Base-by-base conservation (phyloP, 2,329 filamentous ascomycete species). In the Scedosporium dehoogii region DNA sequence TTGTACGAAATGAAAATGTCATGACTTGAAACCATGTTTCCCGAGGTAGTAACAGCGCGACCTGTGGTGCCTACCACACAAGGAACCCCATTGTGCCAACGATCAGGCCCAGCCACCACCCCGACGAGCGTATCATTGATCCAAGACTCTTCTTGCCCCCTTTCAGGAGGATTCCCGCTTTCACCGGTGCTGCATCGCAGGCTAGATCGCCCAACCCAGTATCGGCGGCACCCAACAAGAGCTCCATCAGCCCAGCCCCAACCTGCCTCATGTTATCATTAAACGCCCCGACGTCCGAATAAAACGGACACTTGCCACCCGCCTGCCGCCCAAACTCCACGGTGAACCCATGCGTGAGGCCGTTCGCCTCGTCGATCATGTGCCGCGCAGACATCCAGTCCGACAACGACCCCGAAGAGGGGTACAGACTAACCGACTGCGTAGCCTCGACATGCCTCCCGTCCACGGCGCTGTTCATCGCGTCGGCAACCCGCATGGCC, bases 311-410 rank as follows among this genome's bases (percentile, higher is more conserved):
- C 0, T 38, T 48, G 1, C 66, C 67, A 10, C 38, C 63, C 12
- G 67, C 70, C 29, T 59, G 56, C 58, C 72, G 73, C 0, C 80
- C 79, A 68, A 82, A 82, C 69, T 83, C 79, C 23, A 82, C 67
- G 0, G 74, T 77, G 58, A 78, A 73, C 1, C 74, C 74, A 60
- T 78, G 73, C 16, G 81, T 68, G 59, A 75, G 73, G 62, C 73
- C 75, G 46, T 70, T 68, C 2, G 62, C 68, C 0, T 69, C 62
- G 62, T 77, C 69, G 2, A 67, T 67, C 58, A 80, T 76, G 70
- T 78, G 77, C n/a, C 75, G 69, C 0, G 73, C 74, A 64, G 78
- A 76, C 5, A 76, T 74, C 62, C 80, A 81, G 67, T 82, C 80
- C 44, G 78, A 76, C 61, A 73, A 76, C 1, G 72, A 72, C 1